These are phyloP conservation scores for Datisca glomerata DNA, from an alignment of 306 rosid genomes.

Conservation along the genomic window DNA sequence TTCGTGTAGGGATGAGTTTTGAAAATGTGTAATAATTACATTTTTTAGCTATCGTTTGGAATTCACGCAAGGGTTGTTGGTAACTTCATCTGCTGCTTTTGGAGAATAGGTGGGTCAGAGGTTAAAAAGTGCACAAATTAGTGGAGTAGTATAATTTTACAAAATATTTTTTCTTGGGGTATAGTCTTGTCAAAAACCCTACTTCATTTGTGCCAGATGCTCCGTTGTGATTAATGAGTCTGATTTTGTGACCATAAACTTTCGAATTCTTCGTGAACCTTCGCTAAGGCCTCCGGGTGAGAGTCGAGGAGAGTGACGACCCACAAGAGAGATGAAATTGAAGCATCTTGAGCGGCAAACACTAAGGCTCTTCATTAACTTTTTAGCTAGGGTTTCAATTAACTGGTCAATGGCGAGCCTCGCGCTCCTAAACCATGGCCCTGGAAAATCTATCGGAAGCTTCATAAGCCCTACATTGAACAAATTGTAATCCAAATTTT, in stretches of 20 bases:
- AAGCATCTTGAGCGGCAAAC: constrained; percentile 79
- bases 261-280: constrained; percentile 42
- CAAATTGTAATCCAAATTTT: constrained; percentile 45
- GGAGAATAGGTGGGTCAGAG: too few relatives aligned
- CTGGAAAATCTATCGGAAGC: constrained; percentile 71
- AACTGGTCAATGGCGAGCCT: constrained; percentile 63
- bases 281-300: constrained; percentile 44
- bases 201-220: constrained; percentile 46
- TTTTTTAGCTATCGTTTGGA: too few relatives aligned
- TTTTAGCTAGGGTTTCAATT: constrained; percentile 18
- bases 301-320: constrained; percentile 65
- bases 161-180: too few relatives aligned
- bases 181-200: too few relatives aligned
- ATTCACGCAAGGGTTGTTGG: too few relatives aligned
- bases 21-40: too few relatives aligned
- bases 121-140: too few relatives aligned
- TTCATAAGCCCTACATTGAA: constrained; percentile 83
- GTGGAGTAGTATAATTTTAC: too few relatives aligned
- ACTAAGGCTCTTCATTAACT: constrained; percentile 40
- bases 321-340: constrained; percentile 85
- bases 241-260: constrained; percentile 51
- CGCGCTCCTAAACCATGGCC: constrained; percentile 65
- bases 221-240: constrained; percentile 39
- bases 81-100: too few relatives aligned
- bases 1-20: too few relatives aligned